These are phyloP conservation scores for Mucor velutinosus DNA, from an alignment of 371 early-diverging fungal genomes.

Conservation along the genomic window DNA sequence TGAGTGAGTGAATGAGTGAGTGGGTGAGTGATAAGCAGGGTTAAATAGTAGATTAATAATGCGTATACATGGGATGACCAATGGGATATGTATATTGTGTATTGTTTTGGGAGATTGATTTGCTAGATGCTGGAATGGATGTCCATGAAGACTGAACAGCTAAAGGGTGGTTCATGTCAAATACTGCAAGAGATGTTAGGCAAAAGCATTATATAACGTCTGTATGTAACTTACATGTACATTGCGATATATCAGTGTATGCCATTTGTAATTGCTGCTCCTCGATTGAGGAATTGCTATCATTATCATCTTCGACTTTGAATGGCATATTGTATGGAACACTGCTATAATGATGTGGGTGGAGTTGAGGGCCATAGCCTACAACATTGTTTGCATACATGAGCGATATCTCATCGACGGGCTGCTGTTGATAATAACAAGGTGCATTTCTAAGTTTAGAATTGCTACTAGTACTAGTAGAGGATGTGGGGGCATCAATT, in stretches of 20 bases:
- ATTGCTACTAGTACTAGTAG: neutral
- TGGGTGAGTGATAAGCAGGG: neutral
- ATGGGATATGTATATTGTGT: neutral
- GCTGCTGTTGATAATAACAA: neutral
- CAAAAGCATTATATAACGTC: neutral
- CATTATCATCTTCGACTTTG: neutral
- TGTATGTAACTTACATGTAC: neutral
- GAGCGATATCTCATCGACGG: neutral
- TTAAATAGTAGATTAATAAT: neutral
- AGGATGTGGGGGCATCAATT: conserved; percentile 17
- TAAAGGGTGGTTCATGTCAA: neutral
- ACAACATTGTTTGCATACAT: neutral
- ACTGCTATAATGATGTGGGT: neutral
- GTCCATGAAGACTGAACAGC: neutral
- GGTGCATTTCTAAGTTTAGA: neutral
- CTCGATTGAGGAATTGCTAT: neutral
- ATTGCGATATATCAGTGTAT: neutral
- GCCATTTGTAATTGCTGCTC: neutral
- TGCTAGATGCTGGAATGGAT: neutral
- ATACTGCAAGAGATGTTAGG: neutral
- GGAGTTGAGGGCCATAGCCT: neutral
- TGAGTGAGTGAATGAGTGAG: no score
- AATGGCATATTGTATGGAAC: neutral
- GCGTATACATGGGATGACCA: conserved; percentile 3
- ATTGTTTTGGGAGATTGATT: neutral